Conservation (phyloP, 2,329 filamentous ascomycete genomes). For the Colletotrichum tropicicola region DNA sequence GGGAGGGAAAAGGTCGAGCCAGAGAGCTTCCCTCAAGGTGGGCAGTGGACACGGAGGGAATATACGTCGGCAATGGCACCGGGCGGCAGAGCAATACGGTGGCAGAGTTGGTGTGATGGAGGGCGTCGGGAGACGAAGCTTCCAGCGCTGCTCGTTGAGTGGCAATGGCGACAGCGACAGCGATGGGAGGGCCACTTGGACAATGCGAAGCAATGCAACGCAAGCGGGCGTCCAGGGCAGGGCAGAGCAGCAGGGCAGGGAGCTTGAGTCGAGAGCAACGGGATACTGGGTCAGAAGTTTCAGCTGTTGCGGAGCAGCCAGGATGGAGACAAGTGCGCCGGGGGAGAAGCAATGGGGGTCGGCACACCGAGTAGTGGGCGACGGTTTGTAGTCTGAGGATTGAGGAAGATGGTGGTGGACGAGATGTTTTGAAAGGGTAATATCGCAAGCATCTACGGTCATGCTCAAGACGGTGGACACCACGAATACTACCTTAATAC, state of each 20-base stretch:
- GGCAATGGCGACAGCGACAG: neutral
- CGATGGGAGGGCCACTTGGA: too few relatives aligned
- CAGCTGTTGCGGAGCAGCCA: constrained; percentile 8
- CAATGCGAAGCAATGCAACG: constrained; percentile 7
- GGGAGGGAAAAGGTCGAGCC: neutral
- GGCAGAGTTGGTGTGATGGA: constrained; percentile 9
- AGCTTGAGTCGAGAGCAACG: too few relatives aligned
- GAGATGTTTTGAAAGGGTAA: constrained; percentile 19
- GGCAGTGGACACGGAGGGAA: neutral
- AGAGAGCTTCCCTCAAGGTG: constrained; percentile 11
- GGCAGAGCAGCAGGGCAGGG: too few relatives aligned
- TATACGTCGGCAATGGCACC: neutral
- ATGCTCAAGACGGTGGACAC: constrained; percentile 8
- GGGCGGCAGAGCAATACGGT: neutral
- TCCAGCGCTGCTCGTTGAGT: neutral
- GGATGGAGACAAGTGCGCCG: neutral
- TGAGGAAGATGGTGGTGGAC: neutral
- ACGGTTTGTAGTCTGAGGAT: neutral
- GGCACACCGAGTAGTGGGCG: too few relatives aligned
- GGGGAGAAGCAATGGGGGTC: neutral
- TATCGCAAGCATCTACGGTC: constrained; percentile 25
- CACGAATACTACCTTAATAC: too few relatives aligned
- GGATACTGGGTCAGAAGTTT: neutral
- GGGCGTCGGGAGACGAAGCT: neutral
- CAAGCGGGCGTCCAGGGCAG: too few relatives aligned